Evolutionary conservation across 225 moss, liverwort and hornwort genomes (phyloP).

Genomic region (Neckera pumila): DNA sequence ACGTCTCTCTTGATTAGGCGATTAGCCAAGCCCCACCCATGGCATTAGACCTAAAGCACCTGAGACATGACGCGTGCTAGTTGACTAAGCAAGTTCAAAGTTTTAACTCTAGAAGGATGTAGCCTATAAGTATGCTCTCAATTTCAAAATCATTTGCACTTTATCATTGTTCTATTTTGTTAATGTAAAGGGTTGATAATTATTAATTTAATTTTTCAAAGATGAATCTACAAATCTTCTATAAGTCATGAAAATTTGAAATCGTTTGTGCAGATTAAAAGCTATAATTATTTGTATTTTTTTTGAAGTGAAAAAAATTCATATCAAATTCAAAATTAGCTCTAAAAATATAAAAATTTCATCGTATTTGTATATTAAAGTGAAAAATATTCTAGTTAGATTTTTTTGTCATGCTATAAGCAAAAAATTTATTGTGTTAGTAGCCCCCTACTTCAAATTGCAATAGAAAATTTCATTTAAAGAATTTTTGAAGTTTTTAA

Average conservation of each 20-base stretch:
- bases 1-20: fast-evolving
- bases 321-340: not conserved
- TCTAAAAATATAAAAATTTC: not conserved
- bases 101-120: fast-evolving
- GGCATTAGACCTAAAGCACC: fast-evolving
- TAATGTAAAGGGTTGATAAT: fast-evolving
- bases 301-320: not conserved
- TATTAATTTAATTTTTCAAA: not conserved
- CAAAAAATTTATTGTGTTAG: not conserved
- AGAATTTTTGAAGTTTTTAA: not conserved
- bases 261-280: fast-evolving
- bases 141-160: not conserved
- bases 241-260: not conserved
- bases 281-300: too few relatives aligned
- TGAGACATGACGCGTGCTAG: too few relatives aligned
- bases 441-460: not conserved
- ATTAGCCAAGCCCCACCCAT: fast-evolving
- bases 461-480: not conserved
- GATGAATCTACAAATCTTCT: not conserved
- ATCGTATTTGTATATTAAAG: fast-evolving
- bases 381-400: not conserved
- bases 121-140: fast-evolving
- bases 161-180: not conserved
- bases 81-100: not conserved
- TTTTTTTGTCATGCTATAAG: not conserved